Evolutionary conservation across 2,329 filamentous ascomycete species (phyloP), one percentile per base, ranked within the genome.

Genomic region (Penicillium sp.): DNA sequence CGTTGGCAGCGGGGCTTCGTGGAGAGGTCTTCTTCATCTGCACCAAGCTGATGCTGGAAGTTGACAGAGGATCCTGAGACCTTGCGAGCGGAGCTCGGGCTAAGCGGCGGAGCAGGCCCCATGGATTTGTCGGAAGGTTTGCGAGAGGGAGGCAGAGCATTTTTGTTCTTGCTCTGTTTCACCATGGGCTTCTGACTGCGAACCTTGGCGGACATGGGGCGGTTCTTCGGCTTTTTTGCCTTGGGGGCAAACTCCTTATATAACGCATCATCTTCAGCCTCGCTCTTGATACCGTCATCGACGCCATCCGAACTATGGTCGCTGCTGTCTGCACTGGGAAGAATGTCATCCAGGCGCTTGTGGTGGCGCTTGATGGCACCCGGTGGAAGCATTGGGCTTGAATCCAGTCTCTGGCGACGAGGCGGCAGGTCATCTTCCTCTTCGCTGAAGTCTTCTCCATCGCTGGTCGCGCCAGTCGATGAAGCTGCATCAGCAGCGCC

Each of bases 1-100:
- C 93, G 86, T 67, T 98, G 93, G 74, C 93, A 98, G 48, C 93
- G 89, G 41, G 93, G 93, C 71, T 97, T 96, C 52, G 86, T 90
- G 0, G 91, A 96, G 14, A 97, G 73, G 41, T 96, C 90, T 51
- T 96, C 90, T 51, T 95, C 87, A 52, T 89, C 87, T 20, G 75
- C 73, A 33, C 75, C 78, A 27, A 80, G 69, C 48, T 77, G 77
- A 50, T 79, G 73, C 55, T 81, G 78, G 60, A 81, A 80, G 58
- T 78, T 81, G 58, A 82, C 65, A 8, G 74, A 73, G 10, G 87
- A 88, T 7, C 57, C 60, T 2, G 66, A 65, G 7, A 60, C 54
- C 82, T 48, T 79, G 70, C 45, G 84, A 4, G 74, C 69, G 7
- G 76, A 75, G 18, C 73, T 76, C 18, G 65, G 60, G 41, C 60